These are phyloP conservation scores for Neonectria magnoliae DNA, from an alignment of 2,329 filamentous ascomycete species.

Conservation along the genomic window DNA sequence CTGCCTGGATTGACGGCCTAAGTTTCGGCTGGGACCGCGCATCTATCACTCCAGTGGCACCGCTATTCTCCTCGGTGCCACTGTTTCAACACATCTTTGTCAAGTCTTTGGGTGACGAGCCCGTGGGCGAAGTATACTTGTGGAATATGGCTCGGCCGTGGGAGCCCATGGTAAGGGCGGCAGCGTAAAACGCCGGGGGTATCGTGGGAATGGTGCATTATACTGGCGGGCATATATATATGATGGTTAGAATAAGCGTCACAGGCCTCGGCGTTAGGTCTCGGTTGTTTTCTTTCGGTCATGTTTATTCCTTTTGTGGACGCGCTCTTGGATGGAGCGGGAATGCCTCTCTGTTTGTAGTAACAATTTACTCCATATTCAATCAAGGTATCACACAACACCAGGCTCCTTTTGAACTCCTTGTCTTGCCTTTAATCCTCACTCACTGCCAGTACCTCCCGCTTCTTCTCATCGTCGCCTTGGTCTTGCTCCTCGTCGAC, in stretches of 20 bases:
- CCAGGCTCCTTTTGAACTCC: conserved; percentile 39
- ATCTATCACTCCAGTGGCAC: conserved; percentile 39
- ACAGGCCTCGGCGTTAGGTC: conserved; percentile 26
- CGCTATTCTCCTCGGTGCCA: conserved; percentile 43
- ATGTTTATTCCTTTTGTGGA: conserved; percentile 12
- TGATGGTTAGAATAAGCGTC: background rate
- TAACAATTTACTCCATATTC: conserved; percentile 39
- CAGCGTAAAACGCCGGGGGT: conserved; percentile 37
- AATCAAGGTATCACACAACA: conserved; percentile 46
- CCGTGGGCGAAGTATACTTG: conserved; percentile 50
- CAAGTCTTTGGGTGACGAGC: conserved; percentile 47
- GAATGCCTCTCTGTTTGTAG: conserved; percentile 27
- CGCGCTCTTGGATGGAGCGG: conserved; percentile 28
- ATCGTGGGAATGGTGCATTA: background rate
- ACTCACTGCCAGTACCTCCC: conserved; percentile 37
- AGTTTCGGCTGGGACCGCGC: conserved; percentile 42
- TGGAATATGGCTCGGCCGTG: conserved; percentile 54
- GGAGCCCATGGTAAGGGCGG: conserved; percentile 56
- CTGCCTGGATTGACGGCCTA: conserved; percentile 42
- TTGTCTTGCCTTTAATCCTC: conserved; percentile 37
- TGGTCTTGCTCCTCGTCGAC: conserved; percentile 53
- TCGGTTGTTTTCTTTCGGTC: conserved; percentile 23
- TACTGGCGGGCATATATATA: background rate
- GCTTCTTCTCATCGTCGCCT: conserved; percentile 36
- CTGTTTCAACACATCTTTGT: conserved; percentile 50